Evolutionary conservation across 2,329 filamentous ascomycete species (phyloP).

Genomic region (Sporothrix brasiliensis): DNA sequence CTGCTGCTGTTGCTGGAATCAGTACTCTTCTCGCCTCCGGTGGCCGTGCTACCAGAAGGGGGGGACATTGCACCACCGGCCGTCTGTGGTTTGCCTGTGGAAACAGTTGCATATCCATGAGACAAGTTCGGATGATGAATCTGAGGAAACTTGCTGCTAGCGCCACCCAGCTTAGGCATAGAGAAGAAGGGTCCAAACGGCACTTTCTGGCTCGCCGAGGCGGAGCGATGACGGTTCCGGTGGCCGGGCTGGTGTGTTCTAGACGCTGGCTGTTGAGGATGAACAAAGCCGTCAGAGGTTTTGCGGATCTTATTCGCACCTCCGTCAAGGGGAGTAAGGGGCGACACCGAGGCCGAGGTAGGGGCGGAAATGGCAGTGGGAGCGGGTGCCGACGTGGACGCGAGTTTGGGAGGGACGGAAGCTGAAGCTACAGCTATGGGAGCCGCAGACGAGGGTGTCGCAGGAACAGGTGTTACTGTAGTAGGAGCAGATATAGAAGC

Average conservation of each 20-base stretch:
- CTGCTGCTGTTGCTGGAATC: slow-evolving; percentile 27
- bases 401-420: not conserved
- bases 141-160: slow-evolving; percentile 36
- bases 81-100: slow-evolving; percentile 27
- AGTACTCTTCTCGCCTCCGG: not conserved
- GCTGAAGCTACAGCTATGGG: not conserved
- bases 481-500: not conserved
- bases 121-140: slow-evolving; percentile 37
- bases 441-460: not conserved
- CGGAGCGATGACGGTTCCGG: slow-evolving; percentile 32
- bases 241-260: slow-evolving; percentile 24
- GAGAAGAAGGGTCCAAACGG: slow-evolving; percentile 37
- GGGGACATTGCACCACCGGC: slow-evolving; percentile 26
- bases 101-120: slow-evolving; percentile 34
- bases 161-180: slow-evolving; percentile 30
- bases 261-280: slow-evolving; percentile 31
- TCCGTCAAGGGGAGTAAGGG: slow-evolving; percentile 8
- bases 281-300: slow-evolving; percentile 39
- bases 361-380: not conserved
- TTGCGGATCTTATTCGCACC: slow-evolving; percentile 55
- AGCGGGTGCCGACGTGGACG: not conserved
- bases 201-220: slow-evolving; percentile 39
- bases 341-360: slow-evolving; percentile 34
- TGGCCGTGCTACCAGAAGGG: not conserved
- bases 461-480: not conserved